These are phyloP conservation scores for Scedosporium boydii DNA, from an alignment of 2,329 filamentous ascomycete genomes.

Conservation along the genomic window DNA sequence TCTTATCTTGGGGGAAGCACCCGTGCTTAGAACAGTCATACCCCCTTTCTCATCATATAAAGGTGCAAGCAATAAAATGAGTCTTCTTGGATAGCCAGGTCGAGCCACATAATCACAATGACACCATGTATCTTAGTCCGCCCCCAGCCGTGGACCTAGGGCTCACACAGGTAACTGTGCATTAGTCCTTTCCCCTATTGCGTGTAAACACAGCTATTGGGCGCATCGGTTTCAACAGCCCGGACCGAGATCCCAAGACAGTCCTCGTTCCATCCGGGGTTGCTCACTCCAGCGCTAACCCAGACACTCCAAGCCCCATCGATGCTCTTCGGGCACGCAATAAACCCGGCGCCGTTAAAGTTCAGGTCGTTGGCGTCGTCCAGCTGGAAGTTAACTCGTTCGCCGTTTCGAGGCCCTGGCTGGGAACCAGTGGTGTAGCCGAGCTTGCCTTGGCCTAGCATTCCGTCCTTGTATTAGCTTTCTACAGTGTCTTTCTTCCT, in stretches of 20 bases:
- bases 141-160: too few species aligned
- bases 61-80: too few species aligned
- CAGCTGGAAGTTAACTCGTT: conserved; percentile 38
- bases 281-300: conserved; percentile 18
- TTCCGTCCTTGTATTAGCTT: conserved; percentile 1
- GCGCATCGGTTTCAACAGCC: conserved; percentile 17
- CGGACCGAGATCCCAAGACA: conserved; percentile 27
- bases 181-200: neutral
- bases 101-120: too few species aligned
- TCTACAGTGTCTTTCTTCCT: neutral
- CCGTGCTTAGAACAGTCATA: too few species aligned
- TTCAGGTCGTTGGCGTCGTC: conserved; percentile 31
- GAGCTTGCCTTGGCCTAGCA: conserved; percentile 39
- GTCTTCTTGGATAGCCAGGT: too few species aligned
- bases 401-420: conserved; percentile 26
- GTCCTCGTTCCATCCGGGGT: conserved; percentile 25
- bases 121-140: too few species aligned
- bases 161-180: neutral
- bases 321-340: conserved; percentile 42
- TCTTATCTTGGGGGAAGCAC: too few species aligned
- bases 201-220: conserved; percentile 28
- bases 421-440: conserved; percentile 40
- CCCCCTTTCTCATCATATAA: too few species aligned
- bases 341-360: conserved; percentile 32
- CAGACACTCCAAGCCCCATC: conserved; percentile 33